Conservation (phyloP, 768 basidiomycete species). For the Leucosporidium scottii region DNA sequence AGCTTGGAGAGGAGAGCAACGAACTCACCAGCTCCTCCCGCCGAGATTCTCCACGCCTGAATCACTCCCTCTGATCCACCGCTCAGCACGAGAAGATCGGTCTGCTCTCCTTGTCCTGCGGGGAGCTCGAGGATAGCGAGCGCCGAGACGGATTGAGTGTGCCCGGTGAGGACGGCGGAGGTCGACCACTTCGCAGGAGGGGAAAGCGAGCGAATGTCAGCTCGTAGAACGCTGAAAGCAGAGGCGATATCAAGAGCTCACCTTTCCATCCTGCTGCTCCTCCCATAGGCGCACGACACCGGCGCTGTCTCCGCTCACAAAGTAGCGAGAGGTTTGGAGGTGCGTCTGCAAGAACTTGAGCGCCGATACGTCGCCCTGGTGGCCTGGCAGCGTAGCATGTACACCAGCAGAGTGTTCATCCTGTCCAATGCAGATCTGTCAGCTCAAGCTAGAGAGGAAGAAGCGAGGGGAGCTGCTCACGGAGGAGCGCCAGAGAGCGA, state of each 20-base stretch:
- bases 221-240: neutral
- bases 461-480: slow-evolving; percentile 42
- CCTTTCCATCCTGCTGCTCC: slow-evolving; percentile 8
- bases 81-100: slow-evolving; percentile 52
- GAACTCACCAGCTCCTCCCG: slow-evolving; percentile 30
- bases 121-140: slow-evolving; percentile 49
- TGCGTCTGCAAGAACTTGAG: slow-evolving; percentile 57
- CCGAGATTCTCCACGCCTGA: slow-evolving; percentile 60
- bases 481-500: slow-evolving; percentile 57
- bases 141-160: slow-evolving; percentile 62
- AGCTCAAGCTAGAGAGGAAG: neutral
- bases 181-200: slow-evolving; percentile 54
- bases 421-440: slow-evolving; percentile 41
- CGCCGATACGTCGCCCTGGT: slow-evolving; percentile 65
- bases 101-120: neutral
- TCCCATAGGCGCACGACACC: slow-evolving; percentile 64
- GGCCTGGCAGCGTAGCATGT: slow-evolving; percentile 64
- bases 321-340: slow-evolving; percentile 34
- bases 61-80: slow-evolving; percentile 75
- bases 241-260: neutral
- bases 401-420: slow-evolving; percentile 53
- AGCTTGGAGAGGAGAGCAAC: slow-evolving; percentile 34
- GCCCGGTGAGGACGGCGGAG: slow-evolving; percentile 51
- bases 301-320: slow-evolving; percentile 69
- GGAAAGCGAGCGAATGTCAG: slow-evolving; percentile 7